These are phyloP conservation scores for Rubia balearica DNA, from an alignment of 305 asterid species.

Conservation along the genomic window DNA sequence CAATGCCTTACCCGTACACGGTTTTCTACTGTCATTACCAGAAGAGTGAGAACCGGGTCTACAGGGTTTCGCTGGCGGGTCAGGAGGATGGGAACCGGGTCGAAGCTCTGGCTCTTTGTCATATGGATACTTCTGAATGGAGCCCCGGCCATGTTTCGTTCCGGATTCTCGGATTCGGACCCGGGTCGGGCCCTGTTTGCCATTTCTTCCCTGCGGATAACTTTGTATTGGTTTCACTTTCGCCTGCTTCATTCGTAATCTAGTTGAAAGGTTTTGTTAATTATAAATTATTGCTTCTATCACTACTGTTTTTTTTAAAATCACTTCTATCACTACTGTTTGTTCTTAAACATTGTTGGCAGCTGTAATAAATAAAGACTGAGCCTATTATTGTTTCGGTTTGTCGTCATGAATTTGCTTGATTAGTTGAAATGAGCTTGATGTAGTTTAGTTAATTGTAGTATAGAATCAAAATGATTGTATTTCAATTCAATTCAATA, in stretches of 20 bases:
- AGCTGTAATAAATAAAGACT: too few species aligned
- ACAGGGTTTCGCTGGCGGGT: conserved; percentile 36
- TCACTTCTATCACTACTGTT: too few species aligned
- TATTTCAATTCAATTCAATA: too few species aligned
- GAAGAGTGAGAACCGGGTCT: conserved; percentile 42
- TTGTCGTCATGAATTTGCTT: too few species aligned
- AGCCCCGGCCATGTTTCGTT: conserved; percentile 53
- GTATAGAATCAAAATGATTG: too few species aligned
- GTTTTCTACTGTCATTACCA: conserved; percentile 64
- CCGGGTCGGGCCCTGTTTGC: conserved; percentile 62
- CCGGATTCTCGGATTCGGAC: conserved; percentile 44
- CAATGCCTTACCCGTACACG: conserved; percentile 66
- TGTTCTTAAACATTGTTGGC: too few species aligned
- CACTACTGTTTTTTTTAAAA: too few species aligned
- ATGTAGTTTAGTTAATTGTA: too few species aligned
- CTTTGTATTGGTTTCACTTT: conserved; percentile 39
- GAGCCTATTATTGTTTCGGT: too few species aligned
- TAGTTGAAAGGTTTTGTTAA: not conserved
- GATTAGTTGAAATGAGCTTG: too few species aligned
- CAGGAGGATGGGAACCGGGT: conserved; percentile 42
- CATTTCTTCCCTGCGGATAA: conserved; percentile 83
- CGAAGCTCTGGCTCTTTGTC: conserved; percentile 72
- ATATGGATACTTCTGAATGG: conserved; percentile 77
- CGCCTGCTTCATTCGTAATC: conserved; percentile 12
- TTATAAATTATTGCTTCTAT: too few species aligned